A percentile compares a stretch with the other conserved stretches of the same genome.
Evolutionary conservation across 768 basidiomycete genomes (phyloP).

Genomic region (Rossbeevera mucosa): DNA sequence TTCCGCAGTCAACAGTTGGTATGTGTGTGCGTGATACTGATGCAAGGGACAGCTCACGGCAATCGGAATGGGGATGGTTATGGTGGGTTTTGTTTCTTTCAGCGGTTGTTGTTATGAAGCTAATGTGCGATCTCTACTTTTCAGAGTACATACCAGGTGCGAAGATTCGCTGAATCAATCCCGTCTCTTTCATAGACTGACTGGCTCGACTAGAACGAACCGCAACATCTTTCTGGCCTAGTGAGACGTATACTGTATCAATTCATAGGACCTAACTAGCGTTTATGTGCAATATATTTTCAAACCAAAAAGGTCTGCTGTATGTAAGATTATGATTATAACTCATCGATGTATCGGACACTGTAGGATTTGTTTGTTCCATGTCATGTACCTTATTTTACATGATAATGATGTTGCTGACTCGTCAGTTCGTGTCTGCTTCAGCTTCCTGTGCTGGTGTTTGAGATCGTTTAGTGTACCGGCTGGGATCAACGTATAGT

Average conservation of each 20-base stretch:
- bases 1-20: neutral
- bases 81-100: conserved; percentile 49
- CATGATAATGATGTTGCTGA: neutral
- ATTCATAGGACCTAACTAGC: conserved; percentile 80
- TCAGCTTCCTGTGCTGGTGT: too few species aligned
- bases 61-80: conserved; percentile 87
- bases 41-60: conserved; percentile 47
- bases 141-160: conserved; percentile 74
- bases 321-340: neutral
- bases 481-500: neutral
- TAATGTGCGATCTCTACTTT: conserved; percentile 8
- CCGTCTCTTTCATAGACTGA: neutral
- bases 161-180: conserved; percentile 1
- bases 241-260: conserved; percentile 82
- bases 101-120: neutral
- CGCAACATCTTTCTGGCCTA: conserved; percentile 75
- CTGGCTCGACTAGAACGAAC: conserved; percentile 46
- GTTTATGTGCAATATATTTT: neutral
- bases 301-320: neutral
- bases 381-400: neutral
- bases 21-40: conserved; percentile 12
- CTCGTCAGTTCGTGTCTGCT: neutral
- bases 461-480: neutral
- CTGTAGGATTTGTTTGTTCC: too few species aligned
- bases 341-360: neutral